A percentile compares a stretch with the other conserved stretches of the same genome.
Evolutionary conservation across 148 eudicot species (phyloP).

Genomic region (Selenicereus undatus): DNA sequence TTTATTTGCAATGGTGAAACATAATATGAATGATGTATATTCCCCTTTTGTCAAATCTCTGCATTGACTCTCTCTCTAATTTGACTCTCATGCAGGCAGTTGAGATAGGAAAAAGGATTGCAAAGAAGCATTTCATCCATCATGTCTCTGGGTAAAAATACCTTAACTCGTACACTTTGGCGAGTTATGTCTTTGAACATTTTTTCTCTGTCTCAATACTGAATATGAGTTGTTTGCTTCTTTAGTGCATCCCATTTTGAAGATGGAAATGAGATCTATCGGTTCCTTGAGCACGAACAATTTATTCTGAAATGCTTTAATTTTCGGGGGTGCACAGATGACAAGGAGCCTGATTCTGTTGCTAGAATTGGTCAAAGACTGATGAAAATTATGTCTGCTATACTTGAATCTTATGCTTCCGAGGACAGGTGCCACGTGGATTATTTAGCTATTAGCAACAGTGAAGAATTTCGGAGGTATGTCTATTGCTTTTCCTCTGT

Average conservation of each 20-base stretch:
- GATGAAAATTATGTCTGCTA: conserved; percentile 71
- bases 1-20: not conserved
- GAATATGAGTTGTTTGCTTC: not conserved
- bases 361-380: conserved; percentile 46
- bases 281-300: conserved; percentile 85
- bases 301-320: conserved; percentile 78
- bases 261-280: conserved; percentile 66
- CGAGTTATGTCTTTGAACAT: not conserved
- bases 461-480: conserved; percentile 93
- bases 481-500: not conserved
- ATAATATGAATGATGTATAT: too few relatives aligned
- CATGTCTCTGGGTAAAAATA: conserved; percentile 68
- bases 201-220: not conserved
- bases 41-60: not conserved
- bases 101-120: conserved; percentile 70
- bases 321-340: conserved; percentile 65
- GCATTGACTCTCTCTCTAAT: not conserved
- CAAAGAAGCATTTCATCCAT: conserved; percentile 75
- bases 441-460: conserved; percentile 75
- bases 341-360: conserved; percentile 60
- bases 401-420: conserved; percentile 86
- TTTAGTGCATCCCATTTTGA: conserved; percentile 67
- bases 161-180: not conserved
- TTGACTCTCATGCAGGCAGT: conserved; percentile 51
- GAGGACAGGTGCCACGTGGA: conserved; percentile 62